Conservation (phyloP, 495 filamentous ascomycete species). For the Neurospora sp. region DNA sequence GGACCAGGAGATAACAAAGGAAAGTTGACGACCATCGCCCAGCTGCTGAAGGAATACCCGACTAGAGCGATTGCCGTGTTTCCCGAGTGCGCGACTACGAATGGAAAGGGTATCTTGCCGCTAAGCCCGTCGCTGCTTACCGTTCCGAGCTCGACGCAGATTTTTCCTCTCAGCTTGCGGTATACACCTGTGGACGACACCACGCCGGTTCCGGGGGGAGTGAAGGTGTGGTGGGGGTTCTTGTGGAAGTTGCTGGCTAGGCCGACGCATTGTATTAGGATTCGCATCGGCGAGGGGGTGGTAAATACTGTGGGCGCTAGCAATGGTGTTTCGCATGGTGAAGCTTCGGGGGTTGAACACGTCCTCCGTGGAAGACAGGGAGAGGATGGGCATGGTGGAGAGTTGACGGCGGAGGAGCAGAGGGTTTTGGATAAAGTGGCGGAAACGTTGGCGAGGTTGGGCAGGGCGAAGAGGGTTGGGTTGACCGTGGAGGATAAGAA, state of each 20-base stretch:
- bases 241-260: constrained; percentile 78
- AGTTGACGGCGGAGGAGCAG: constrained; percentile 46
- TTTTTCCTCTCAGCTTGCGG: constrained; percentile 82
- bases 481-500: constrained; percentile 74
- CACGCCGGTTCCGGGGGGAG: constrained; percentile 64
- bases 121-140: constrained; percentile 64
- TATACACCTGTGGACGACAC: constrained; percentile 85
- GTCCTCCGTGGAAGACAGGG: constrained; percentile 23
- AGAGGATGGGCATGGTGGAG: constrained; percentile 26
- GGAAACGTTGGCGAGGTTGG: constrained; percentile 80
- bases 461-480: constrained; percentile 82
- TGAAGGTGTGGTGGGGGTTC: constrained; percentile 46
- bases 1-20: constrained; percentile 34
- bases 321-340: constrained; percentile 13
- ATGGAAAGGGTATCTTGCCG: constrained; percentile 81
- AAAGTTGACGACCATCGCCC: constrained; percentile 46
- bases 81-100: constrained; percentile 88
- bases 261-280: constrained; percentile 80
- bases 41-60: constrained; percentile 57
- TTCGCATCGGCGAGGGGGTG: constrained; percentile 70
- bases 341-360: constrained; percentile 22
- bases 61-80: constrained; percentile 71
- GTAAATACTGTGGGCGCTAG: constrained; percentile 29
- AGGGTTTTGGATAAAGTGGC: constrained; percentile 61
- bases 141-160: constrained; percentile 50